phyloP scores from a whole-genome alignment of 1,284 basidiomycete genomes.

The Heterobasidion occidentale region DNA sequence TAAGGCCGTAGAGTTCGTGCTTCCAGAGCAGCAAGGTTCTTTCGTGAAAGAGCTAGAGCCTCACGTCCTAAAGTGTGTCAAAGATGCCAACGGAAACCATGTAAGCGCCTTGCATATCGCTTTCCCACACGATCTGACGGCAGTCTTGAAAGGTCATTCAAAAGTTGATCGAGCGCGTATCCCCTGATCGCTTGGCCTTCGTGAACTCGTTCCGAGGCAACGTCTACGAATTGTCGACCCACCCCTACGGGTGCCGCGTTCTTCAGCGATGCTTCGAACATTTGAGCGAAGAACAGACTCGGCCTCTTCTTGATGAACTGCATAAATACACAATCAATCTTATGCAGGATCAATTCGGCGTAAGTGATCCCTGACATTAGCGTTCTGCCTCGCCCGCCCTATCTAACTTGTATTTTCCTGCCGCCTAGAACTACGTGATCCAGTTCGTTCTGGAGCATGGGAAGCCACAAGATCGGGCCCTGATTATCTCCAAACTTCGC shows the following conservation, averaged over 20 bases:
- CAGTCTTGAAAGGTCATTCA: conserved; percentile 60
- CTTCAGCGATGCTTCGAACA: conserved; percentile 91
- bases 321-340: conserved; percentile 64
- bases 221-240: conserved; percentile 80
- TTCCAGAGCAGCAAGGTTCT: conserved; percentile 67
- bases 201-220: conserved; percentile 75
- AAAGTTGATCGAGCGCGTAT: conserved; percentile 79
- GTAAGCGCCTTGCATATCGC: conserved; percentile 35
- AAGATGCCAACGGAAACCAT: conserved; percentile 94
- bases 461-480: conserved; percentile 56
- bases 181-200: conserved; percentile 72
- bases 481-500: conserved; percentile 67
- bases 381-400: background rate
- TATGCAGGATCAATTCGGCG: conserved; percentile 87
- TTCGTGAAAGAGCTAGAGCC: conserved; percentile 80
- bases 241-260: conserved; percentile 94
- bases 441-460: conserved; percentile 91
- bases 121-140: background rate
- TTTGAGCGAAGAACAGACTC: conserved; percentile 61
- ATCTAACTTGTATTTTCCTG: background rate
- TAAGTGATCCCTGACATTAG: conserved; percentile 28
- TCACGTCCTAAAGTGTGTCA: conserved; percentile 82
- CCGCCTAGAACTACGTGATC: conserved; percentile 81
- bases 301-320: conserved; percentile 80
- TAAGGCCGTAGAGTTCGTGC: conserved; percentile 80